A percentile compares a stretch with the other conserved stretches of the same genome.
Conservation (phyloP, 2,329 filamentous ascomycete genomes). For the Sordariomycetes sp. region DNA sequence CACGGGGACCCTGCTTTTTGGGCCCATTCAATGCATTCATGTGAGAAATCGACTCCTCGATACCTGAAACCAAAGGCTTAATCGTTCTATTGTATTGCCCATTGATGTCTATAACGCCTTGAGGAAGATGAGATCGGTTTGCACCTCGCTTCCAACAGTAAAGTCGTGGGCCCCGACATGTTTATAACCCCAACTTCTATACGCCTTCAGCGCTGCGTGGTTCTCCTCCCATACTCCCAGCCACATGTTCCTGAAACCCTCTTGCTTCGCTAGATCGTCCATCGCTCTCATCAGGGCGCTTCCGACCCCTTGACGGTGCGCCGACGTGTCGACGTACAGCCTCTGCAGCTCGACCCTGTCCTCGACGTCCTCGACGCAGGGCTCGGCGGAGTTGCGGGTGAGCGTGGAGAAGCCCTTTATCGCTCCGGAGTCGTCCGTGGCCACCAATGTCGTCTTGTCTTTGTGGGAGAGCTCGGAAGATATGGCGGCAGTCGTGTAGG, state of each 20-base stretch:
- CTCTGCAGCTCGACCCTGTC: slow-evolving; percentile 28
- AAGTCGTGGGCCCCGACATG: slow-evolving; percentile 29
- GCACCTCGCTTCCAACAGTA: slow-evolving; percentile 24
- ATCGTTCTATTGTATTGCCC: no score
- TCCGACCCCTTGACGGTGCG: slow-evolving; percentile 27
- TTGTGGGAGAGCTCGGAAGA: slow-evolving; percentile 12
- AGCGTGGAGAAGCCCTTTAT: slow-evolving; percentile 30
- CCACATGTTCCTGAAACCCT: slow-evolving; percentile 29
- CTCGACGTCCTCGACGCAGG: slow-evolving; percentile 20
- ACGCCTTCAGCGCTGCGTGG: slow-evolving; percentile 22
- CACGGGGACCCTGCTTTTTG: no score
- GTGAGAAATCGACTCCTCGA: no score
- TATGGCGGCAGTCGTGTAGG: slow-evolving; percentile 23
- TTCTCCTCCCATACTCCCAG: slow-evolving; percentile 38
- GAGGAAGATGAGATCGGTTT: slow-evolving; percentile 29
- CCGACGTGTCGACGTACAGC: slow-evolving; percentile 3
- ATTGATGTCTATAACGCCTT: slow-evolving; percentile 15
- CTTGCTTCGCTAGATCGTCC: slow-evolving; percentile 20
- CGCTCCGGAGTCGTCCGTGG: slow-evolving; percentile 6
- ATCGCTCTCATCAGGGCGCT: slow-evolving; percentile 16
- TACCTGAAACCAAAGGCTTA: no score
- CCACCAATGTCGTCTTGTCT: slow-evolving; percentile 16
- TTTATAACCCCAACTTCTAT: slow-evolving; percentile 27
- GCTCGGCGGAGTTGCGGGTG: slow-evolving; percentile 23
- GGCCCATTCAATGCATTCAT: no score